A percentile compares a stretch with the other conserved stretches of the same genome.
Conservation (phyloP, 2,329 filamentous ascomycete genomes). For the Botrytis cinerea region DNA sequence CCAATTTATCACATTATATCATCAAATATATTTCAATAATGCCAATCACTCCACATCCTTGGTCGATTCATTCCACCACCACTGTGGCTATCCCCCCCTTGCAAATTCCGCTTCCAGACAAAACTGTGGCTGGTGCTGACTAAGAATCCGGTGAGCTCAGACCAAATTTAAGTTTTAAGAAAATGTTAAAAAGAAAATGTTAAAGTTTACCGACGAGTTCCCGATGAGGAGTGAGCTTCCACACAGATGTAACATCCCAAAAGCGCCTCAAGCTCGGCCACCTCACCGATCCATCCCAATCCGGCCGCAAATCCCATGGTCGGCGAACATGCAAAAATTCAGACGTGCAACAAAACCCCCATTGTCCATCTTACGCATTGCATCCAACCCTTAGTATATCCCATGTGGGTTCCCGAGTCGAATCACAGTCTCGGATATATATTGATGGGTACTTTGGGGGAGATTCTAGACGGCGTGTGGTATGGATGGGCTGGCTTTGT, state of each 20-base stretch:
- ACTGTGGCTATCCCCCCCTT: constrained; percentile 2
- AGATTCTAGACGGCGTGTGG: neutral
- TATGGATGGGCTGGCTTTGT: neutral
- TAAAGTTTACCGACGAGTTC: neutral
- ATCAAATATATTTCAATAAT: neutral
- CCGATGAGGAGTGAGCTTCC: neutral
- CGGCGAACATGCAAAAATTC: constrained; percentile 10
- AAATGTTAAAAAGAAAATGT: neutral
- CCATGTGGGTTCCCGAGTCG: neutral
- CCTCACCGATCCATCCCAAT: neutral
- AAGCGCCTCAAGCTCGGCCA: neutral
- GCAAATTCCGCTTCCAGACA: neutral
- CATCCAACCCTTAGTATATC: neutral
- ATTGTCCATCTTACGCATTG: neutral
- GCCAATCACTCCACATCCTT: neutral
- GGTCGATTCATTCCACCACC: neutral
- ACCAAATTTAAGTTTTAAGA: neutral
- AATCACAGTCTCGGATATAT: constrained; percentile 16
- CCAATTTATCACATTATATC: neutral
- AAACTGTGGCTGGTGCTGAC: constrained; percentile 7
- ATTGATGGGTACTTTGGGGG: neutral
- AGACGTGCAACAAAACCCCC: constrained; percentile 16
- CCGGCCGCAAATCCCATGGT: neutral
- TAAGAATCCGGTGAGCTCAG: neutral
- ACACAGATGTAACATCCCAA: neutral